Evolutionary conservation across 2,329 filamentous ascomycete genomes (phyloP).

Genomic region (Cytospora mali): DNA sequence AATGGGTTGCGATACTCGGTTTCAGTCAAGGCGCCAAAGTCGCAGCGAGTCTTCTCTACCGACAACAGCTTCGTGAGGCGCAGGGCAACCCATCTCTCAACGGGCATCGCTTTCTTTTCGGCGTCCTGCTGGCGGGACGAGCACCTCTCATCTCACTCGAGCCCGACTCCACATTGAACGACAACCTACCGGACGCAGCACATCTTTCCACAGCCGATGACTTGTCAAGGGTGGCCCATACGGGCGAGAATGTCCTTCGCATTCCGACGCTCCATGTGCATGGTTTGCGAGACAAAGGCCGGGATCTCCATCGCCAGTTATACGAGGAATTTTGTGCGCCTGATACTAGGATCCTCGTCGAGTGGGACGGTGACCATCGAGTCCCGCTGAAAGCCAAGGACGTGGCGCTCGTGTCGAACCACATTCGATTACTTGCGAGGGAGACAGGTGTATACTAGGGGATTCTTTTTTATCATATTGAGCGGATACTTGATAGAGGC

Average conservation of each 20-base stretch:
- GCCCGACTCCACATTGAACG: not conserved
- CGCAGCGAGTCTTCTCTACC: constrained; percentile 59
- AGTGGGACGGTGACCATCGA: constrained; percentile 74
- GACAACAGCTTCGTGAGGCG: constrained; percentile 56
- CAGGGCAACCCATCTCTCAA: constrained; percentile 4
- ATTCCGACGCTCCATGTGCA: constrained; percentile 70
- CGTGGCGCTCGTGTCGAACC: constrained; percentile 57
- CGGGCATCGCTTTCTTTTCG: constrained; percentile 22
- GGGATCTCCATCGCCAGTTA: constrained; percentile 60
- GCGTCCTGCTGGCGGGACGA: constrained; percentile 42
- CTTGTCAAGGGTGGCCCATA: constrained; percentile 13
- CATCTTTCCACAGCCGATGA: constrained; percentile 7
- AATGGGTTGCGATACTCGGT: constrained; percentile 63
- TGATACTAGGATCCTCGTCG: constrained; percentile 58
- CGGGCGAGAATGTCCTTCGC: constrained; percentile 2
- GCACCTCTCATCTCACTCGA: constrained; percentile 25
- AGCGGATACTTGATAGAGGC: not conserved
- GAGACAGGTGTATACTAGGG: constrained; percentile 10
- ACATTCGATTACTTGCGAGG: constrained; percentile 15
- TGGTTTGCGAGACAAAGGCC: constrained; percentile 61
- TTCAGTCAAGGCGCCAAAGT: constrained; percentile 70
- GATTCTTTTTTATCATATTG: not conserved
- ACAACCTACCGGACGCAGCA: constrained; percentile 6
- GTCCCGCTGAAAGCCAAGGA: constrained; percentile 70
- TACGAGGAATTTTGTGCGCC: constrained; percentile 61